These are phyloP conservation scores for Diutina sp. DNA, from an alignment of 1,139 yeast species.

Conservation along the genomic window DNA sequence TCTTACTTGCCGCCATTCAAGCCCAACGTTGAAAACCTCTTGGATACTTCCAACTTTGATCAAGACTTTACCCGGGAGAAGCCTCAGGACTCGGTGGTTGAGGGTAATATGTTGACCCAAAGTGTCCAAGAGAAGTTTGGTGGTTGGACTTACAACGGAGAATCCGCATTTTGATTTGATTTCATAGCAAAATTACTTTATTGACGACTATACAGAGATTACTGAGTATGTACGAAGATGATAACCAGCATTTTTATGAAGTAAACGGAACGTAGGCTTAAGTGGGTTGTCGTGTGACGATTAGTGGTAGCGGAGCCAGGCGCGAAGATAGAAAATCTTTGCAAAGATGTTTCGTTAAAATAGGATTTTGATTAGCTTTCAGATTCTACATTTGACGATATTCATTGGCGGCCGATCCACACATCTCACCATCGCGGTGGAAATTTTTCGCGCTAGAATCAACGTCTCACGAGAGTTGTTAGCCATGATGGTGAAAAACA, in stretches of 20 bases:
- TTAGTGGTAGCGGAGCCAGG: neutral
- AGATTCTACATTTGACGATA: neutral
- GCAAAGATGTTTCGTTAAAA: too few species aligned
- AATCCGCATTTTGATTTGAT: conserved; percentile 6
- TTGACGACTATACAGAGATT: neutral
- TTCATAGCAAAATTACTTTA: neutral
- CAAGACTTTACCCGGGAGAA: conserved; percentile 85
- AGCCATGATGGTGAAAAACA: neutral
- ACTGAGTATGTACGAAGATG: neutral
- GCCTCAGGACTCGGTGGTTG: conserved; percentile 93
- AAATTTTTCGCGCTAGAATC: neutral
- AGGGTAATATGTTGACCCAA: conserved; percentile 66
- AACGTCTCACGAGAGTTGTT: neutral
- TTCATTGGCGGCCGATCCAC: neutral
- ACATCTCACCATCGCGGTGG: neutral
- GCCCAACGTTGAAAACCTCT: conserved; percentile 77
- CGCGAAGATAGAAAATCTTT: neutral
- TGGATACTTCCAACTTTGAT: conserved; percentile 89
- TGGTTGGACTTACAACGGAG: conserved; percentile 95
- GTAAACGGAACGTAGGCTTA: too few species aligned
- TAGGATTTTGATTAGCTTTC: too few species aligned
- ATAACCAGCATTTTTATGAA: too few species aligned
- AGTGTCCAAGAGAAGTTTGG: conserved; percentile 95
- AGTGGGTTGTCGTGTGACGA: neutral
- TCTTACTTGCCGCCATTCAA: conserved; percentile 93